Percentiles rank a stretch among this genome's conserved stretches.
Evolutionary conservation across 306 rosid species (phyloP).

Genomic region (Canavalia ensiformis): DNA sequence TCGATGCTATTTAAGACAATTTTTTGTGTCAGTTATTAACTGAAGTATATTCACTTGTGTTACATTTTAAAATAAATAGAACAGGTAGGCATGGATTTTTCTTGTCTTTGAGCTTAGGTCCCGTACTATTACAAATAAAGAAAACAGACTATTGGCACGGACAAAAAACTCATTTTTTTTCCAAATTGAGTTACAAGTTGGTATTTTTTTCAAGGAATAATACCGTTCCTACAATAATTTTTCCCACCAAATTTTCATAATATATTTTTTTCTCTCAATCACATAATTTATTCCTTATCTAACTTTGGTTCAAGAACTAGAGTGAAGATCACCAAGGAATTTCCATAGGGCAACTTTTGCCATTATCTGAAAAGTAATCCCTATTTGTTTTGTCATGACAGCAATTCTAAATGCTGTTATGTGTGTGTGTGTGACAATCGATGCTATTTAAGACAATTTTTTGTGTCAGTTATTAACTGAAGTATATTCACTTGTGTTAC

Average conservation of each 20-base stretch:
- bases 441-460: not conserved
- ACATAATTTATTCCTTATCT: not conserved
- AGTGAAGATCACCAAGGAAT: constrained; percentile 5
- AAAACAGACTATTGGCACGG: no score
- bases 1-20: not conserved
- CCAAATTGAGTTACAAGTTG: no score
- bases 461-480: not conserved
- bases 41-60: not conserved
- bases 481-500: not conserved
- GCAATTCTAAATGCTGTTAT: not conserved
- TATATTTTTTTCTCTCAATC: no score
- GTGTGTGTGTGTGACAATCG: not conserved
- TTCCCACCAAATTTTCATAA: no score
- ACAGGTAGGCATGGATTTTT: no score
- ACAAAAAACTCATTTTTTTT: no score
- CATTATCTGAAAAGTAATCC: not conserved
- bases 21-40: not conserved
- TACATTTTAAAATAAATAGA: not conserved
- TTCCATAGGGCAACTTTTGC: not conserved
- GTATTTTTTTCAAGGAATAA: no score
- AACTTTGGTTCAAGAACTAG: constrained; percentile 29
- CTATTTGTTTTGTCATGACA: constrained; percentile 3
- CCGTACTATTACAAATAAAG: no score
- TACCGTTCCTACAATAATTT: no score
- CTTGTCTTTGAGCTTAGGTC: no score